These are phyloP conservation scores for Trichoderma oligosporum DNA, from an alignment of 2,329 filamentous ascomycete genomes.

Conservation along the genomic window DNA sequence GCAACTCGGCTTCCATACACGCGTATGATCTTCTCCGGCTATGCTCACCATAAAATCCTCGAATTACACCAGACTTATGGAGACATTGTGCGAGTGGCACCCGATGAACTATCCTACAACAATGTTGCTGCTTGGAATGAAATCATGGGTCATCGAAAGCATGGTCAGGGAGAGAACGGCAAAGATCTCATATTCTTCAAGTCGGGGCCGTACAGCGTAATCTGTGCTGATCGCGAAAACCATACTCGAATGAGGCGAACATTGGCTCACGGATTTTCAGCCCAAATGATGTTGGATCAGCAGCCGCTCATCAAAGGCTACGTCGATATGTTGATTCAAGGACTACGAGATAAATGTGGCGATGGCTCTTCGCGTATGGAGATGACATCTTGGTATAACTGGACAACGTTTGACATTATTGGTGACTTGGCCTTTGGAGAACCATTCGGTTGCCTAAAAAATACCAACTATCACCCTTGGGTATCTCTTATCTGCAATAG, in stretches of 20 bases:
- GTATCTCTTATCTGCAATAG: conserved; percentile 25
- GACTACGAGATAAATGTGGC: conserved; percentile 22
- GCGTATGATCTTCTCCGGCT: background rate
- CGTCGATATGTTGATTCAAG: conserved; percentile 27
- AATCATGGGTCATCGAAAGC: conserved; percentile 22
- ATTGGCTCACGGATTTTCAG: conserved; percentile 30
- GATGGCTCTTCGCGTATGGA: conserved; percentile 22
- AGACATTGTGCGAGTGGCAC: conserved; percentile 10
- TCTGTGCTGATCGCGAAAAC: conserved; percentile 21
- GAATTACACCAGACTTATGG: conserved; percentile 10
- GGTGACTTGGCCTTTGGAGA: conserved; percentile 31
- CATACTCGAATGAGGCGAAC: conserved; percentile 26
- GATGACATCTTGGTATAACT: conserved; percentile 29
- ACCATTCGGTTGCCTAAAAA: conserved; percentile 28
- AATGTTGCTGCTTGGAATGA: conserved; percentile 20
- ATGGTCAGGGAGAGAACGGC: conserved; percentile 16
- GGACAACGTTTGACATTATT: conserved; percentile 31
- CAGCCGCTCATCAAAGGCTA: conserved; percentile 29
- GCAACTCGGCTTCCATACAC: background rate
- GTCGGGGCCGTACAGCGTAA: conserved; percentile 18
- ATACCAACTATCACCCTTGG: conserved; percentile 28
- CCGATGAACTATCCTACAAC: conserved; percentile 6
- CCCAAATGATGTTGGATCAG: conserved; percentile 30
- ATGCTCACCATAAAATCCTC: background rate
- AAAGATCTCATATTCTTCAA: conserved; percentile 15